Evolutionary conservation across 1,139 yeast genomes (phyloP), one percentile per base, ranked within the genome.

Genomic region (Pichia sp.): DNA sequence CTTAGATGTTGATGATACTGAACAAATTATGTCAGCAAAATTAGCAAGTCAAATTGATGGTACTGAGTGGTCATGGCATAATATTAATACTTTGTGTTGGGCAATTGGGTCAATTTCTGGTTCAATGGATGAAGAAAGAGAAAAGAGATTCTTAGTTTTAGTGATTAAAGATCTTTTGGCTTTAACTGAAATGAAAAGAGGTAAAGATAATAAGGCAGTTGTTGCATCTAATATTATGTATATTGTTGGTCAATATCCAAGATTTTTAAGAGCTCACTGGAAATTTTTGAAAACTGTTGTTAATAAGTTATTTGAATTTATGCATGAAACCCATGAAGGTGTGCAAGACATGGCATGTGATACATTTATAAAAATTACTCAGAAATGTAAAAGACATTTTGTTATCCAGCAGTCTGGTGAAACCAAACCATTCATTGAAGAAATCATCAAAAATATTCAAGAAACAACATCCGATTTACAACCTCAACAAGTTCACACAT

Each of bases 331-430:
- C 26, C 98, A 92, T 67, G 99, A 90, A 68, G 98, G 97, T 70
- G 98, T 92, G 54, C 98, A 92, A 71, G 98, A 92, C 68, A 92
- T 92, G 98, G 98, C 99, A 11, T 92, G 98, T 73, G 98, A 92
- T 68, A 92, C 99, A 1, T 92, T 92, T 66, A 90, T 90, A 62
- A 94, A 92, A 67, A 92, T 92, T 65, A 88, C 96, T 29, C 83
- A 80, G 59, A 92, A 92, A 69, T 92, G 98, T 75, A 90, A 89
- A 68, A 82, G 90, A 56, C 97, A 92, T 67, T 92, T 94, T 68
- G 96, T 92, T 39, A 85, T 85, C 41, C 82, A 79, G 56, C 97
- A 92, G 68, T 78, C 80, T 18, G 85, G 83, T 55, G 98, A 94
- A 68, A 65, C 76, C n/a, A 95, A 85, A 64, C 97, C 98, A 22